Evolutionary conservation across 2,329 filamentous ascomycete species (phyloP).

Genomic region (Stylonectria norvegica): DNA sequence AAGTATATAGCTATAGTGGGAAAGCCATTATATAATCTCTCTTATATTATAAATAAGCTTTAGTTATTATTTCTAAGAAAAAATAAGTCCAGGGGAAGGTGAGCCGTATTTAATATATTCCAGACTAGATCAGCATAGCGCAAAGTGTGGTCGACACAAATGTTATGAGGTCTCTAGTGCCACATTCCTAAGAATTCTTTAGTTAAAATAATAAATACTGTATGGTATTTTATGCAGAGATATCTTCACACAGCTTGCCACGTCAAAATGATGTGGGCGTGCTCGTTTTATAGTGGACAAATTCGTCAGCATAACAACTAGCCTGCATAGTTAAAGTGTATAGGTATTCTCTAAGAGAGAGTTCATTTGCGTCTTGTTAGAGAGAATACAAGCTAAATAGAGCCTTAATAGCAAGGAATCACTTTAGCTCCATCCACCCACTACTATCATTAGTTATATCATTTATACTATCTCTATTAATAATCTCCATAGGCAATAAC

Average conservation of each 20-base stretch:
- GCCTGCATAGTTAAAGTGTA: not conserved
- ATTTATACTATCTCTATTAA: not conserved
- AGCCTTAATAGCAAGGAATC: not conserved
- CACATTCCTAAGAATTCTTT: not conserved
- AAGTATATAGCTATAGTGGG: not conserved
- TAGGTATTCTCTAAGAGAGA: not conserved
- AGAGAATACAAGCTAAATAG: not conserved
- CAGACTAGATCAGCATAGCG: not conserved
- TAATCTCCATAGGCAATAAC: not conserved
- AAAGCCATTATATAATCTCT: not conserved
- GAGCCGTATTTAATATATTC: not conserved
- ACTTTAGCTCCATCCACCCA: not conserved
- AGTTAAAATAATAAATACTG: not conserved
- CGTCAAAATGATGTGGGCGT: not conserved
- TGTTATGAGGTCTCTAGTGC: not conserved
- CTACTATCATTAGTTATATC: not conserved
- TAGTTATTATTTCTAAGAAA: not conserved
- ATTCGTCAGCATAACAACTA: not conserved
- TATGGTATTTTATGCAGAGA: not conserved
- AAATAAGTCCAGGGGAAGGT: not conserved
- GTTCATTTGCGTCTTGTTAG: not conserved
- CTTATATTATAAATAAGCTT: not conserved
- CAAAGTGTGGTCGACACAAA: not conserved
- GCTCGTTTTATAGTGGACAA: not conserved
- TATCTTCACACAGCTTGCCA: not conserved